Base-by-base conservation (phyloP, 805 yeast species). In the Wickerhamiella australiensis region DNA sequence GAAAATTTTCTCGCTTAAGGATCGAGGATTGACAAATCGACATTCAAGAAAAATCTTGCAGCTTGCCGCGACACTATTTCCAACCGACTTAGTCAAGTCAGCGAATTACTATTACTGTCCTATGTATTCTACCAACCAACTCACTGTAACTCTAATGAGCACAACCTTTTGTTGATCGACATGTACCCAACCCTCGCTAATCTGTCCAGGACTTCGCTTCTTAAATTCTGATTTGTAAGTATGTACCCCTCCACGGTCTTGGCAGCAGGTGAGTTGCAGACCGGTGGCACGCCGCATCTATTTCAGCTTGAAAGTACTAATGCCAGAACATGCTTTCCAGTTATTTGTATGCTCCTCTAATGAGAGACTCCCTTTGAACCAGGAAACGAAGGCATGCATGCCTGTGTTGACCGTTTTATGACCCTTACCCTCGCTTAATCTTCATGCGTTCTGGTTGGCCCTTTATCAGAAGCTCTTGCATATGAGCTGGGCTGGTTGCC, bases 381-480 rank as follows among this genome's bases (percentile, higher is more conserved):
- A n/a, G n/a, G n/a, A n/a, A n/a, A n/a, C n/a, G n/a, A n/a, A n/a
- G n/a, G n/a, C n/a, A n/a, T n/a, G n/a, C n/a, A n/a, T n/a, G n/a
- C n/a, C 5, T 37, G 42, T 20, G 26, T 37, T 29, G 13, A 37
- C 15, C 22, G 42, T 13, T 22, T 20, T 15, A 20, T 12, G 5
- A 22, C 42, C 42, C 42, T 37, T 37, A 21, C 42, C 42, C 42
- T 37, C 42, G 42, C 26, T 37, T 37, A 20, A 37, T n/a, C 20
- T 17, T 37, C 20, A 11, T 33, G 38, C 38, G 20, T 29, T 4
- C 7, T 33, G 38, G 38, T 33, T 15, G 38, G 20, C 38, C 38
- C 18, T 15, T n/a, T 33, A 33, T 18, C 38, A 20, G 36, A n/a
- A 33, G 18, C 13, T 4, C 38, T 33, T 33, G 38, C 38, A 33